Base-by-base conservation (phyloP, 345 rosid species). In the Aethionema arabicum region DNA sequence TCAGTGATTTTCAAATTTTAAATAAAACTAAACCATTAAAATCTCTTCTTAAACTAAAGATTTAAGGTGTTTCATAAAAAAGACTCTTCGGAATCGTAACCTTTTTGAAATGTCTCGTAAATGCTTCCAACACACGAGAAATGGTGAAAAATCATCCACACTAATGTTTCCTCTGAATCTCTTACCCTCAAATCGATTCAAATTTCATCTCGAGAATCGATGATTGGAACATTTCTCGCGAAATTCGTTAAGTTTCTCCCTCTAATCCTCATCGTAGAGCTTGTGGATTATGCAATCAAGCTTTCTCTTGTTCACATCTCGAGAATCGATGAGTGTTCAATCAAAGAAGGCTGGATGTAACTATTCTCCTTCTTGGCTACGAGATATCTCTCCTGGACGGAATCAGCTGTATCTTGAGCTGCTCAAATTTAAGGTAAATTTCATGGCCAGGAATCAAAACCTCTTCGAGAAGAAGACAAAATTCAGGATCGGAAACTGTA, bases 231-330 rank as follows among this genome's bases (percentile, higher is more conserved):
- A 70, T 39, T 54, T 66, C 6, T 61, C 6, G 7, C 78, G 65
- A 70, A 83, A 85, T 1, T 56, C 37, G 6, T 21, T 50, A 10
- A 83, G 76, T 5, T 77, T 77, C 41, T 62, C 58, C 36, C 51
- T 73, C 91, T 88, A 85, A 30, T 81, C 66, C 5, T 21, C 42
- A 57, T 69, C 88, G 30, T 78, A 77, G 3, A 81, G 53, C 60
- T 83, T 83, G 78, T 85, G 91, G 76, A 81, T 73, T 59, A 85
- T 29, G 78, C 83, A 79, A 71, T 85, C 83, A 9, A 83, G 79
- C 6, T 74, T 82, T 7, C 84, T n/a, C 86, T 76, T 85, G 91
- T 9, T 77, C 79, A 27, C 52, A 27, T 54, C 80, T 50, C 10
- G 86, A 61, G 79, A 77, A 61, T 82, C 84, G 45, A 83, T 0